phyloP scores from a whole-genome alignment of 164 flowering plant genomes.

The Annona cherimola region DNA sequence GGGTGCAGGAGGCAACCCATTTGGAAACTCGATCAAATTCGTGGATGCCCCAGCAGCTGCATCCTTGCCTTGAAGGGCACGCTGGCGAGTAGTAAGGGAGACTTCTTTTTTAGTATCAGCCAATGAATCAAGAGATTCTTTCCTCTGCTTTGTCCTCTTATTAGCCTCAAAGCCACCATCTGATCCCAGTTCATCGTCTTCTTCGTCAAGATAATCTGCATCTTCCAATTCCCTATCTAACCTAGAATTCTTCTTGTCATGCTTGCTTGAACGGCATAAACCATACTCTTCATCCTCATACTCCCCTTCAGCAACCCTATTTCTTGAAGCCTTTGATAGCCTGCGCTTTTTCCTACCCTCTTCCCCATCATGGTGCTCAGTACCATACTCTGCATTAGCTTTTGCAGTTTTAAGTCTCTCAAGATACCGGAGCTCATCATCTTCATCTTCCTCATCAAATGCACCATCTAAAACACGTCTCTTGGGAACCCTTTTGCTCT shows the following conservation, averaged over 20 bases:
- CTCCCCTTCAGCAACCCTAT: constrained; percentile 20
- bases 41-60: constrained; percentile 38
- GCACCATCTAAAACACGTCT: constrained; percentile 57
- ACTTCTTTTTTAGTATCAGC: constrained; percentile 64
- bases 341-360: constrained; percentile 43
- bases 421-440: constrained; percentile 85
- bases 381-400: constrained; percentile 10
- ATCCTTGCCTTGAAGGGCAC: constrained; percentile 91
- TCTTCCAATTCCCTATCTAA: constrained; percentile 46
- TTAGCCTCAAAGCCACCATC: constrained; percentile 48
- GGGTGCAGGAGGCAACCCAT: constrained; percentile 88
- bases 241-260: constrained; percentile 53
- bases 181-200: constrained; percentile 31
- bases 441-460: constrained; percentile 68
- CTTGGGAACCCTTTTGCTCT: constrained; percentile 81
- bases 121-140: constrained; percentile 46
- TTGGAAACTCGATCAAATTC: constrained; percentile 72
- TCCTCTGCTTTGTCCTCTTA: constrained; percentile 42
- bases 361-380: constrained; percentile 40
- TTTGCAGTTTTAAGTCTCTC: constrained; percentile 66
- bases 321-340: constrained; percentile 36
- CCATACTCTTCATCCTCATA: constrained; percentile 20
- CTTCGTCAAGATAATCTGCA: constrained; percentile 57
- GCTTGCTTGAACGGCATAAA: constrained; percentile 29
- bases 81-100: constrained; percentile 78